Conservation (phyloP, 129 eudicot species). For the Pittosporum tobira region DNA sequence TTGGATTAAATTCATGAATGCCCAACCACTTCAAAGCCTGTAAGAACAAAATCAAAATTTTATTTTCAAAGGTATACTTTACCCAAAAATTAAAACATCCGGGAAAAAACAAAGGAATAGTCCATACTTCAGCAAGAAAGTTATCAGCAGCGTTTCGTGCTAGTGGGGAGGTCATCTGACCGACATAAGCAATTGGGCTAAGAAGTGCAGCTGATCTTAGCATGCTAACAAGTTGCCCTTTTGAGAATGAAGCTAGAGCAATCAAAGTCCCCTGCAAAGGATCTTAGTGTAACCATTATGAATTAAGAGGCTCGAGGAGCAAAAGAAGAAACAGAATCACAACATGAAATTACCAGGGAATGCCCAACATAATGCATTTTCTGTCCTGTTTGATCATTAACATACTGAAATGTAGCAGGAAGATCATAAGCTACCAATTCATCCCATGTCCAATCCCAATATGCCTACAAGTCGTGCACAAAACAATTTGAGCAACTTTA, state of each 20-base stretch:
- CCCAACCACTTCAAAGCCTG: slow-evolving; percentile 56
- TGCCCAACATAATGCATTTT: slow-evolving; percentile 68
- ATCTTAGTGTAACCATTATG: too few relatives aligned
- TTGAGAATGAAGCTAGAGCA: slow-evolving; percentile 54
- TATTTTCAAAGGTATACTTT: slow-evolving; percentile 5
- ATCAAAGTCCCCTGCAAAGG: slow-evolving; percentile 55
- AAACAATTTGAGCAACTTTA: background rate
- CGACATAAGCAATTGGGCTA: slow-evolving; percentile 56
- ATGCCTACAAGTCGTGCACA: slow-evolving; percentile 27
- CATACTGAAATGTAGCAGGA: slow-evolving; percentile 54
- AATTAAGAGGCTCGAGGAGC: background rate
- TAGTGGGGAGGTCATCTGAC: slow-evolving; percentile 55
- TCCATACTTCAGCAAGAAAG: slow-evolving; percentile 42
- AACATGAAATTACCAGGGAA: slow-evolving; percentile 40
- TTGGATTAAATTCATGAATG: slow-evolving; percentile 52
- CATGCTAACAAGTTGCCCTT: slow-evolving; percentile 48
- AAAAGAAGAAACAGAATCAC: background rate
- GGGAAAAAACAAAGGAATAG: background rate
- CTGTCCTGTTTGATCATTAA: slow-evolving; percentile 45
- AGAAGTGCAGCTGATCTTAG: slow-evolving; percentile 57
- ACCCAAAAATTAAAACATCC: slow-evolving; percentile 2
- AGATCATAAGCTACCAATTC: slow-evolving; percentile 61
- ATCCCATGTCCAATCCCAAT: slow-evolving; percentile 83
- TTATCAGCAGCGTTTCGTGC: slow-evolving; percentile 44
- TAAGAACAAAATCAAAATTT: background rate